These are phyloP conservation scores for Aspergillus tubingensis DNA, from an alignment of 2,329 filamentous ascomycete species.

Conservation along the genomic window DNA sequence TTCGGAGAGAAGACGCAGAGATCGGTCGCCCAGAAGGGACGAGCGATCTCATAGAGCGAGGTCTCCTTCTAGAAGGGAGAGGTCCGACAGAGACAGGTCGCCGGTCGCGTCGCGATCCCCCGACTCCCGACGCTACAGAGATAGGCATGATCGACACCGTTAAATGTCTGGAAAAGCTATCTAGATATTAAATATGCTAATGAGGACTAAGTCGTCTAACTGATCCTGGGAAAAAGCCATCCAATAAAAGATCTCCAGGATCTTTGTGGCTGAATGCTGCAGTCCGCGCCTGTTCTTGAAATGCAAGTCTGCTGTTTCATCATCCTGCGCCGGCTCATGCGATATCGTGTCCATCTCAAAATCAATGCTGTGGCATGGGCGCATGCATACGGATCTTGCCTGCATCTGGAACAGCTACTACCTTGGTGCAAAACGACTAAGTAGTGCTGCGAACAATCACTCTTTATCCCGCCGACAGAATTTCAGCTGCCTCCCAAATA, in stretches of 20 bases:
- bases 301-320: background rate
- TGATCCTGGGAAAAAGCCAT: background rate
- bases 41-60: constrained; percentile 25
- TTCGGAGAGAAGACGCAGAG: constrained; percentile 33
- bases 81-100: constrained; percentile 30
- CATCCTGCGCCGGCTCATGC: background rate
- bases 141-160: constrained; percentile 35
- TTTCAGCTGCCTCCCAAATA: constrained; percentile 59
- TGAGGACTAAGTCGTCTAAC: background rate
- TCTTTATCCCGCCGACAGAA: background rate
- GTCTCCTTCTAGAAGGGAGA: constrained; percentile 31
- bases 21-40: constrained; percentile 30
- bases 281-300: background rate
- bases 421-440: background rate
- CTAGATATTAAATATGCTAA: constrained; percentile 10
- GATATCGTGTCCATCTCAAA: background rate
- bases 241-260: background rate
- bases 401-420: background rate
- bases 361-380: background rate
- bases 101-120: constrained; percentile 33
- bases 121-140: constrained; percentile 28
- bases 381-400: background rate
- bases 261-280: background rate
- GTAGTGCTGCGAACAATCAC: constrained; percentile 15
- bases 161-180: constrained; percentile 21